Evolutionary conservation across 352 stramenopile species (phyloP).

Genomic region (Phytophthora agathidicida): DNA sequence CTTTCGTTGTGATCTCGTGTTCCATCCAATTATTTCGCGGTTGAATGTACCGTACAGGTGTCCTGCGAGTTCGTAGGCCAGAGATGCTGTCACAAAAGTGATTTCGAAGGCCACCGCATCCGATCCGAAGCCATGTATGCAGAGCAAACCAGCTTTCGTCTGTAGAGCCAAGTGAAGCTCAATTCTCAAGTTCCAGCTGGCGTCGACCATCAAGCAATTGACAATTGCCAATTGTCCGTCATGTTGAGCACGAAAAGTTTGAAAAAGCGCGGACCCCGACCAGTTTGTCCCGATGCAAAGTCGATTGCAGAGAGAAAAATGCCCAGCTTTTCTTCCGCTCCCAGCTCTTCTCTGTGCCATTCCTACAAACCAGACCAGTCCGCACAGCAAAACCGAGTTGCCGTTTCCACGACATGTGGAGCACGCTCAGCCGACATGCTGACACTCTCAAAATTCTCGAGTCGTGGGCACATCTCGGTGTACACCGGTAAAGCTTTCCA

Average conservation of each 20-base stretch:
- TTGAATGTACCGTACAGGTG: neutral
- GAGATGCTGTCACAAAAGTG: neutral
- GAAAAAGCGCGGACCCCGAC: constrained; percentile 11
- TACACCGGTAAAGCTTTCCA: constrained; percentile 5
- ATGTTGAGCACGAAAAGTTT: too few relatives aligned
- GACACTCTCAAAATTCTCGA: constrained; percentile 27
- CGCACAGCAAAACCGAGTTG: constrained; percentile 16
- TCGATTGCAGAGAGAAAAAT: constrained; percentile 1
- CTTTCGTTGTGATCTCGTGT: neutral
- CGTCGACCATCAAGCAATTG: constrained; percentile 11
- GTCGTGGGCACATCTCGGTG: constrained; percentile 7
- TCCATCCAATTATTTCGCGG: constrained; percentile 24
- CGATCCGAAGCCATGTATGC: constrained; percentile 26
- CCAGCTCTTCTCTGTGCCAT: constrained; percentile 25
- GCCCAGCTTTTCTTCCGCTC: constrained; percentile 38
- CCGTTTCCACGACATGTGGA: constrained; percentile 6
- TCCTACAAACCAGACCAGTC: constrained; percentile 27
- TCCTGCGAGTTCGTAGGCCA: neutral
- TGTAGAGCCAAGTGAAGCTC: constrained; percentile 6
- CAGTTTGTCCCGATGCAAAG: constrained; percentile 12
- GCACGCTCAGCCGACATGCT: neutral
- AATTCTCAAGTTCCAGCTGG: constrained; percentile 30
- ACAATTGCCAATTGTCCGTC: too few relatives aligned
- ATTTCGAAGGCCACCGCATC: neutral
- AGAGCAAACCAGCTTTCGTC: constrained; percentile 18